These are phyloP conservation scores for Boletus rubescentipes DNA, from an alignment of 768 basidiomycete genomes.

Conservation along the genomic window DNA sequence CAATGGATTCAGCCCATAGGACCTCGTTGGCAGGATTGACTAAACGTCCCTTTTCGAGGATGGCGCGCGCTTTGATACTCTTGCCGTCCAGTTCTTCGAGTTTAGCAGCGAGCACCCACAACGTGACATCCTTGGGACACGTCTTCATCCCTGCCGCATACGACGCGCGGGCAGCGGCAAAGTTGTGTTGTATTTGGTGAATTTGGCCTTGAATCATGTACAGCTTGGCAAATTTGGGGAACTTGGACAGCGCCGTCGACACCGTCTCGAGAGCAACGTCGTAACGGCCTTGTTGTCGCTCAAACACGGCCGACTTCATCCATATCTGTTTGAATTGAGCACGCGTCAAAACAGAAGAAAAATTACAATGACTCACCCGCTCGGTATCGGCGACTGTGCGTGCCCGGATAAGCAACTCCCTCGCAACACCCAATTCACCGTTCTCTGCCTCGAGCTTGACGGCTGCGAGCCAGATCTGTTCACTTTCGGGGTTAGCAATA, in stretches of 20 bases:
- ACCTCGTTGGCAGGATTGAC: conserved; percentile 83
- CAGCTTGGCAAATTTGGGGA: conserved; percentile 86
- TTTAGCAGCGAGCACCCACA: conserved; percentile 88
- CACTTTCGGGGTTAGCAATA: conserved; percentile 93
- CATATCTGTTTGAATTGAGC: conserved; percentile 69
- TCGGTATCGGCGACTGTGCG: conserved; percentile 90
- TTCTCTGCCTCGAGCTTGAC: conserved; percentile 98
- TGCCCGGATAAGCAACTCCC: conserved; percentile 84
- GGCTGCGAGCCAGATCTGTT: conserved; percentile 97
- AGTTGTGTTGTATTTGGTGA: conserved; percentile 59
- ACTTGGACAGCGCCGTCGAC: conserved; percentile 72
- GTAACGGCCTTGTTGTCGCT: conserved; percentile 81
- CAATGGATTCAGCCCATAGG: conserved; percentile 90
- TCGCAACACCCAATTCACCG: conserved; percentile 81
- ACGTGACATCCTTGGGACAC: conserved; percentile 77
- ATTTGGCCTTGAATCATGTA: conserved; percentile 99
- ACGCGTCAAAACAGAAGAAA: background rate
- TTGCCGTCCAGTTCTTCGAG: conserved; percentile 90
- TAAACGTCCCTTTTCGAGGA: conserved; percentile 87
- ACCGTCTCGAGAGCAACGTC: conserved; percentile 75
- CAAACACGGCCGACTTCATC: conserved; percentile 98
- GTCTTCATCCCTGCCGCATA: conserved; percentile 84
- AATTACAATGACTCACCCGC: conserved; percentile 50
- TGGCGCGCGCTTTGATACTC: conserved; percentile 88
- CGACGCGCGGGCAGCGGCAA: conserved; percentile 69